Percentiles rank a stretch among this genome's conserved stretches.
phyloP scores from a whole-genome alignment of 306 rosid species.

The Dalbergia oliveri region DNA sequence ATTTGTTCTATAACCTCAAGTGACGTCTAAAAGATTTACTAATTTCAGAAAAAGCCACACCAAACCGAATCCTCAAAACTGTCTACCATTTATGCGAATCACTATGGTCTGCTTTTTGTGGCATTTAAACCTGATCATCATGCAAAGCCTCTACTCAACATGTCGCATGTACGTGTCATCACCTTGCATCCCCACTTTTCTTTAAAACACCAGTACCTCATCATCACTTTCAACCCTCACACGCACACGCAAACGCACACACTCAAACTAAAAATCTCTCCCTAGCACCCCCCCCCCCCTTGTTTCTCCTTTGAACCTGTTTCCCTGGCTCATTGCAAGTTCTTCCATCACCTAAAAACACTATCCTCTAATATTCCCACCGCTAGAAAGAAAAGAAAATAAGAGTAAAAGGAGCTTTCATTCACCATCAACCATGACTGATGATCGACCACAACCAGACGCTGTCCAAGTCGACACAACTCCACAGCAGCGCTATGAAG shows the following conservation, averaged over 20 bases:
- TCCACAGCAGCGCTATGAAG: not conserved
- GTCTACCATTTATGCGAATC: not conserved
- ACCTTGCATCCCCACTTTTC: slow-evolving; percentile 36
- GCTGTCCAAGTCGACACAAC: slow-evolving; percentile 70
- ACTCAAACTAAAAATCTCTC: not conserved
- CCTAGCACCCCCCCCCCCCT: not conserved
- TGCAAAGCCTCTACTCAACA: slow-evolving; percentile 82
- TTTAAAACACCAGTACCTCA: slow-evolving; percentile 47
- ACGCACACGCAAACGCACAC: not conserved
- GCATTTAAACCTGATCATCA: slow-evolving; percentile 90
- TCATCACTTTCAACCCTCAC: not conserved
- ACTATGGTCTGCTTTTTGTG: not conserved
- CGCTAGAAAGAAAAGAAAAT: not conserved
- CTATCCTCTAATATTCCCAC: not conserved
- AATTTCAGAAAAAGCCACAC: slow-evolving; percentile 18
- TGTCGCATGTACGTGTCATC: slow-evolving; percentile 73
- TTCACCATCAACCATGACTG: slow-evolving; percentile 56
- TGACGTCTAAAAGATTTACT: too few relatives aligned
- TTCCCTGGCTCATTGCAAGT: slow-evolving; percentile 56
- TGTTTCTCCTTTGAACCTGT: not conserved
- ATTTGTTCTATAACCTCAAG: too few relatives aligned
- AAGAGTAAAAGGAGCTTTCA: not conserved
- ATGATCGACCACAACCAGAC: slow-evolving; percentile 70
- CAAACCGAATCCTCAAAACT: not conserved
- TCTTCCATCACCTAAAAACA: slow-evolving; percentile 53